Evolutionary conservation across 805 yeast genomes (phyloP), one percentile per base, ranked within the genome.

Genomic region (Jamesozyma rosinii): DNA sequence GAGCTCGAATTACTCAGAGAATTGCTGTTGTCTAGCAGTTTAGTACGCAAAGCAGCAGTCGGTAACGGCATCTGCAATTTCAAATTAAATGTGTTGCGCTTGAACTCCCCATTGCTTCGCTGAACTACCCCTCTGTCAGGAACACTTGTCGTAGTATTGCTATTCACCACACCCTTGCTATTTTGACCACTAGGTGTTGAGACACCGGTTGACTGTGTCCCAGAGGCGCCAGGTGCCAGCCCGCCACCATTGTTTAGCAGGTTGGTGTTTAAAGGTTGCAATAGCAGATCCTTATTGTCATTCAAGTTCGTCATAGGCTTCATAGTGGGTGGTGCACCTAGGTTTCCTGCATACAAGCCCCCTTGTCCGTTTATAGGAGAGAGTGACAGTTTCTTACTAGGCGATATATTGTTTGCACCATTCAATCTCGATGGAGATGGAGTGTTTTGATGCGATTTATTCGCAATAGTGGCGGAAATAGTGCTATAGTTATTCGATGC

Each of bases 31-130:
- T 58, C 64, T 14, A 59, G 49, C 30, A 59, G 40, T 40, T 54
- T 58, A 43, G 49, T 52, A 17, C 61, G 47, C 15, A 48, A 58
- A n/a, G 70, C 44, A 1, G 75, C 56, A 0, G 79, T 71, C 1
- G 90, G 89, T 2, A 77, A 71, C 3, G 89, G 90, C 88, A 83
- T 82, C 57, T 82, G 88, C 18, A 83, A 69, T 46, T 77, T 76
- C 36, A 81, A 61, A 30, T 79, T 72, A 1, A 81, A 78, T 45
- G 76, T 71, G 29, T 72, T 71, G 34, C 73, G 64, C 37, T 66
- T 66, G 37, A 61, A 61, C 40, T 60, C 65, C 15, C 61, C 51
- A 31, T 52, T 55, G 8, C 55, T 56, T 29, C 66, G 58, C 41
- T 53, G 9, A 3, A 2, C 57, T 20, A 49, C 40, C 20, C 53